Percentiles rank a stretch among this genome's conserved stretches.
Conservation (phyloP, 2,329 filamentous ascomycete genomes). For the Aspergillus aculeatinus region DNA sequence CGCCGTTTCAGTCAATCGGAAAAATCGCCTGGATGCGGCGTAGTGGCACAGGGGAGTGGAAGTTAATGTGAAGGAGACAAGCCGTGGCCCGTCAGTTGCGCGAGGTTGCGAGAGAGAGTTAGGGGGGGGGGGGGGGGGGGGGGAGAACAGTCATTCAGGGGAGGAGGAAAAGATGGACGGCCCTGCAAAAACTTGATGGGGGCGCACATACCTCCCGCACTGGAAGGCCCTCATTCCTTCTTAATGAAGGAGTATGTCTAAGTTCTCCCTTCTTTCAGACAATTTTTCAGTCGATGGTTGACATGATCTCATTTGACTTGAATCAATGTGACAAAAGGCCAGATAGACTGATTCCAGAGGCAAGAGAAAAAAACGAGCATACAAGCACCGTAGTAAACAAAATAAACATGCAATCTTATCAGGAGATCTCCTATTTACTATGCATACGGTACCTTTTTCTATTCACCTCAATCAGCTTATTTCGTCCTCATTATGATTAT, state of each 20-base stretch:
- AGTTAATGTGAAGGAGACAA: slow-evolving; percentile 1
- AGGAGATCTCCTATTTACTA: slow-evolving; percentile 10
- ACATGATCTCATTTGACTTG: too few species aligned
- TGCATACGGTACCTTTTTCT: neutral
- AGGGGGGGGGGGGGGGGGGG: too few species aligned
- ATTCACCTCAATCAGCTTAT: neutral
- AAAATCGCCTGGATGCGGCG: slow-evolving; percentile 17
- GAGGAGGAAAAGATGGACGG: neutral
- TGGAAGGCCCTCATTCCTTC: neutral
- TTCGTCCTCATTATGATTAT: too few species aligned
- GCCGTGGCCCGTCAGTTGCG: neutral
- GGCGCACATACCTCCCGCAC: slow-evolving; percentile 3
- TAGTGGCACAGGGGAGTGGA: slow-evolving; percentile 9
- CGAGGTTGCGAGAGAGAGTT: neutral
- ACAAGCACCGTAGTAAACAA: neutral
- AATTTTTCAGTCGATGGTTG: neutral
- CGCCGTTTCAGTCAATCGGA: slow-evolving; percentile 9
- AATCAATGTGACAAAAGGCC: neutral
- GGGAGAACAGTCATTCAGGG: slow-evolving; percentile 1
- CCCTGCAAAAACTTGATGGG: neutral
- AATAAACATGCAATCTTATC: slow-evolving; percentile 15
- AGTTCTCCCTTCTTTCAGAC: neutral
- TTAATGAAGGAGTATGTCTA: neutral
- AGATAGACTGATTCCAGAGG: neutral
- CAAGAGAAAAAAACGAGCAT: too few species aligned